Conservation (phyloP, 345 rosid species). For the Trapa bicornis region DNA sequence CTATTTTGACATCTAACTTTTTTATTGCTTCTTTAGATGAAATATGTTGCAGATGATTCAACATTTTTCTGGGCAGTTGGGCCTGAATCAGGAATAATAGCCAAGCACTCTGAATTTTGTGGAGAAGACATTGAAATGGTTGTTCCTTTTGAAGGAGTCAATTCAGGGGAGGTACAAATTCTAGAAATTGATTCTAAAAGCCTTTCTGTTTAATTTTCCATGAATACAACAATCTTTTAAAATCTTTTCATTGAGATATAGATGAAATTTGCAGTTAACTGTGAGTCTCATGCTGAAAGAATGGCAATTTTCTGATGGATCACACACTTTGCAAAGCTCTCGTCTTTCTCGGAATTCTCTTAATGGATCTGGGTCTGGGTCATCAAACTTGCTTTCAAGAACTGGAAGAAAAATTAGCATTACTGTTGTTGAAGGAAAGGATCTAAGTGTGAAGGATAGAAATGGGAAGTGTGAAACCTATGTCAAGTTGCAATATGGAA, state of each 20-base stretch:
- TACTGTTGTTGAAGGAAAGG: slow-evolving; percentile 55
- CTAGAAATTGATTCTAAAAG: background rate
- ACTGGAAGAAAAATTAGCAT: slow-evolving; percentile 69
- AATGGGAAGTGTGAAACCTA: slow-evolving; percentile 50
- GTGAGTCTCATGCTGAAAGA: slow-evolving; percentile 74
- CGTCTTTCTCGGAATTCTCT: slow-evolving; percentile 28
- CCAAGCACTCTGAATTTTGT: slow-evolving; percentile 60
- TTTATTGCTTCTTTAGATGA: slow-evolving; percentile 34
- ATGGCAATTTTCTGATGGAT: slow-evolving; percentile 95
- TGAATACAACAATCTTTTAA: background rate
- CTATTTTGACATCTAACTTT: background rate
- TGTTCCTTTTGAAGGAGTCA: slow-evolving; percentile 81
- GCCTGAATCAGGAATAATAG: slow-evolving; percentile 55
- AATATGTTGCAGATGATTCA: slow-evolving; percentile 76
- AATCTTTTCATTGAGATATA: background rate
- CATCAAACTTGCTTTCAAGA: slow-evolving; percentile 39
- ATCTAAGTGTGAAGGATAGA: slow-evolving; percentile 40
- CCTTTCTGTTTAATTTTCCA: background rate
- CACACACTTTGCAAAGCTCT: slow-evolving; percentile 46
- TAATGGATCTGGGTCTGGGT: slow-evolving; percentile 13
- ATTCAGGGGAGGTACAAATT: slow-evolving; percentile 59
- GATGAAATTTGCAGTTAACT: slow-evolving; percentile 36
- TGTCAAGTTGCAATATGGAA: slow-evolving; percentile 57
- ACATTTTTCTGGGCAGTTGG: slow-evolving; percentile 91
- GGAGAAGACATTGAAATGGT: slow-evolving; percentile 80